Percentiles rank a stretch among this genome's conserved stretches.
Evolutionary conservation across 108 stramenopile genomes (phyloP).

Genomic region (Pseudonitzschia pungens): DNA sequence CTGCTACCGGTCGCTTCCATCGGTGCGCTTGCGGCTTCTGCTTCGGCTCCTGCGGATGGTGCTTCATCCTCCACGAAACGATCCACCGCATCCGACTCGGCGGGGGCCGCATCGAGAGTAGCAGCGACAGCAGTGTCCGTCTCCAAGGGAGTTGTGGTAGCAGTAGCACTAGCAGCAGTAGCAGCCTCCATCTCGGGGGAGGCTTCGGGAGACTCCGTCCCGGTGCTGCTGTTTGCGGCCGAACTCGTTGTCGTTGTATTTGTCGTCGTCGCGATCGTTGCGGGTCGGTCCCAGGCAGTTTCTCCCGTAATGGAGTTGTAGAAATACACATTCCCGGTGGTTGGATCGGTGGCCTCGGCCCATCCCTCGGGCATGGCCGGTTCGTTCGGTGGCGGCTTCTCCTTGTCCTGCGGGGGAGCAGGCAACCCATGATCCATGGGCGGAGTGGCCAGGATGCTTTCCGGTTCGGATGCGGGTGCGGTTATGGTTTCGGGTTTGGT

Average conservation of each 20-base stretch:
- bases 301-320: slow-evolving; percentile 49
- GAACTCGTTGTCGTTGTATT: too few species aligned
- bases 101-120: too few species aligned
- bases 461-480: not conserved
- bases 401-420: too few species aligned
- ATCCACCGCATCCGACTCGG: not conserved
- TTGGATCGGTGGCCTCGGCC: slow-evolving; percentile 45
- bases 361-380: slow-evolving; percentile 53
- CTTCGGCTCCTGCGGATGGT: not conserved
- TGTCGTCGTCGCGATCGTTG: not conserved
- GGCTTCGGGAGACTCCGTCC: not conserved
- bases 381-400: too few species aligned
- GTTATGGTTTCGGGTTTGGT: not conserved
- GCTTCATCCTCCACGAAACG: not conserved
- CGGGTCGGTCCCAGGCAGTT: slow-evolving; percentile 56
- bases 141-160: too few species aligned
- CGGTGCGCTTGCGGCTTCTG: too few species aligned
- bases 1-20: not conserved
- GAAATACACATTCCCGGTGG: slow-evolving; percentile 46
- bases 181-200: too few species aligned
- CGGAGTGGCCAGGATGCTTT: not conserved
- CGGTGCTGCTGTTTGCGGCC: too few species aligned
- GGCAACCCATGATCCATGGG: not conserved
- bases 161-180: not conserved
- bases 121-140: too few species aligned